These are phyloP conservation scores for Didymella pomorum DNA, from an alignment of 2,329 filamentous ascomycete genomes.

Conservation along the genomic window DNA sequence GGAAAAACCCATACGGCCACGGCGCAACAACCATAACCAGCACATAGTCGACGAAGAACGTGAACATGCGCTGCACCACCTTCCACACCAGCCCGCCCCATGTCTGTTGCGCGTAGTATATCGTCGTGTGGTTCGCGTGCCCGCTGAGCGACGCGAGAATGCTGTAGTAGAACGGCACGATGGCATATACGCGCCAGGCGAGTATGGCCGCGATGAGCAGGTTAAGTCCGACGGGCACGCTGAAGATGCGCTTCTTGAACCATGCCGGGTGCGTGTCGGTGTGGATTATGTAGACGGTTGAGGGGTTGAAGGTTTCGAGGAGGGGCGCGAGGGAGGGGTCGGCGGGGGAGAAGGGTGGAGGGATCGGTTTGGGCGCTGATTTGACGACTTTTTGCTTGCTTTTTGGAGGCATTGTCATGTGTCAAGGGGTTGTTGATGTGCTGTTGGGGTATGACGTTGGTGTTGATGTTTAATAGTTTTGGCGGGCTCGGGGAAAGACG, in stretches of 20 bases:
- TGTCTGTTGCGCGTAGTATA: slow-evolving; percentile 61
- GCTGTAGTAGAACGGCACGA: slow-evolving; percentile 75
- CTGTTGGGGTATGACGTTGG: slow-evolving; percentile 15
- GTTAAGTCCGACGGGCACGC: slow-evolving; percentile 81
- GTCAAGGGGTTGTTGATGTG: neutral
- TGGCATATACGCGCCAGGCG: slow-evolving; percentile 71
- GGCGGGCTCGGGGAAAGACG: slow-evolving; percentile 9
- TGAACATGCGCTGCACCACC: slow-evolving; percentile 66
- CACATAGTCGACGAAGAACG: slow-evolving; percentile 77
- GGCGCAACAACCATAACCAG: slow-evolving; percentile 55
- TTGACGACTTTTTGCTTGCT: slow-evolving; percentile 29
- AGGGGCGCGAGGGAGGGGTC: slow-evolving; percentile 71
- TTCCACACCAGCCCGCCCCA: slow-evolving; percentile 66
- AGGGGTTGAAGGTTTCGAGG: slow-evolving; percentile 69
- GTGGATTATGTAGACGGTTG: slow-evolving; percentile 84
- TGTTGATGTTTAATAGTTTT: slow-evolving; percentile 13
- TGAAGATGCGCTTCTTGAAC: slow-evolving; percentile 84
- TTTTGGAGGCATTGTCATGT: slow-evolving; percentile 32
- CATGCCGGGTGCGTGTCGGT: slow-evolving; percentile 73
- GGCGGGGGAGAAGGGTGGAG: slow-evolving; percentile 52
- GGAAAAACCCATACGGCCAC: slow-evolving; percentile 62
- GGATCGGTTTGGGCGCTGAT: slow-evolving; percentile 20
- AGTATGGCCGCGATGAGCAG: slow-evolving; percentile 70
- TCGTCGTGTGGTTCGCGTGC: slow-evolving; percentile 70
- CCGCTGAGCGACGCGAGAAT: slow-evolving; percentile 72